Evolutionary conservation across 2,329 filamentous ascomycete species (phyloP).

Genomic region (Aspergillus ochraceus): DNA sequence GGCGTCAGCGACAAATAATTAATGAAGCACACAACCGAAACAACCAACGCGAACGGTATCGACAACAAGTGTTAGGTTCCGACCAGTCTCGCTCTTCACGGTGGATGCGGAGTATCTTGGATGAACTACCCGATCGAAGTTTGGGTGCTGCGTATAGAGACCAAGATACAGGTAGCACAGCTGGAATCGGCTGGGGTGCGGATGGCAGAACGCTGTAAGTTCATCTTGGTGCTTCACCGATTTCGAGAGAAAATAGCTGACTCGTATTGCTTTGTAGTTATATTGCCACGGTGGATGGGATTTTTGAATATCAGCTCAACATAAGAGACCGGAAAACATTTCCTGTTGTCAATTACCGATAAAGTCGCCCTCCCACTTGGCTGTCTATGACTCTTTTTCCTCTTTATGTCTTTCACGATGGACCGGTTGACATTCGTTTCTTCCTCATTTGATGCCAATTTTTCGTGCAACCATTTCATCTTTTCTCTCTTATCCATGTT

Average conservation of each 20-base stretch:
- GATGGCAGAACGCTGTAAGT: conserved; percentile 50
- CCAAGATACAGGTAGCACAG: conserved; percentile 43
- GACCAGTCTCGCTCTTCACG: conserved; percentile 38
- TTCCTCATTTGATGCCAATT: neutral
- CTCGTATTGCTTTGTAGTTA: conserved; percentile 39
- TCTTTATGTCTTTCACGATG: neutral
- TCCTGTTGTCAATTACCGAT: conserved; percentile 45
- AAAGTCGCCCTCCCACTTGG: conserved; percentile 13
- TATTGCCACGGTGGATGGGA: conserved; percentile 49
- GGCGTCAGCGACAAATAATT: conserved; percentile 37
- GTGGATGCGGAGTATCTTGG: conserved; percentile 39
- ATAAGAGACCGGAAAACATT: conserved; percentile 50
- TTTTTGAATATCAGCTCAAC: conserved; percentile 50
- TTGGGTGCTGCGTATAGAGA: conserved; percentile 31
- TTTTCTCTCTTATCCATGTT: neutral
- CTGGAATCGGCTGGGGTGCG: conserved; percentile 49
- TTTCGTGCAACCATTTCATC: neutral
- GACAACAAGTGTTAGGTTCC: conserved; percentile 33
- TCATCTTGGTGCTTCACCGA: neutral
- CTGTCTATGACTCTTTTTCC: neutral
- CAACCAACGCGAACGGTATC: conserved; percentile 33
- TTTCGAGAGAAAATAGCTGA: neutral
- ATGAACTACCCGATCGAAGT: conserved; percentile 36
- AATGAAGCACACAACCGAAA: conserved; percentile 35
- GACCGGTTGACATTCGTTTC: neutral